phyloP scores from a whole-genome alignment of 805 yeast genomes.

The Torulaspora indica region DNA sequence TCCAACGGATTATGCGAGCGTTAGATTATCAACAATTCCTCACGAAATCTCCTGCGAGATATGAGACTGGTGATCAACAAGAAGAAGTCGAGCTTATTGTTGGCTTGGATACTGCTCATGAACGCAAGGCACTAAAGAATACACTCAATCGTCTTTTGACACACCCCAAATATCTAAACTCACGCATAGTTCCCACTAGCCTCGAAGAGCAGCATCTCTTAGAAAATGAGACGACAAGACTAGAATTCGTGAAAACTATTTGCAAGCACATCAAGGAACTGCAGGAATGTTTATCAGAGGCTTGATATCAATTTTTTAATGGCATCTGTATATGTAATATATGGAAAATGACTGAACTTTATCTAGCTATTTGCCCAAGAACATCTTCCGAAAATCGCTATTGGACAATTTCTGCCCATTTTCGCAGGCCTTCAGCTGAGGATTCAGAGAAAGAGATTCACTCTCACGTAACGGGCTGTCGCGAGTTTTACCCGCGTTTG shows the following conservation, averaged over 20 bases:
- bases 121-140: constrained; percentile 54
- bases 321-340: too few species aligned
- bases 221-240: constrained; percentile 44
- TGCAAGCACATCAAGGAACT: constrained; percentile 50
- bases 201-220: constrained; percentile 58
- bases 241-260: constrained; percentile 43
- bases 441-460: neutral
- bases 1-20: constrained; percentile 53
- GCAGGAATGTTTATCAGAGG: constrained; percentile 39
- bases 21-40: constrained; percentile 51
- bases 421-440: neutral
- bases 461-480: neutral
- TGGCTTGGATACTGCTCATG: constrained; percentile 57
- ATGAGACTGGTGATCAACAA: constrained; percentile 17
- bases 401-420: constrained; percentile 29
- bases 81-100: constrained; percentile 40
- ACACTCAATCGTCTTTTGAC: constrained; percentile 69
- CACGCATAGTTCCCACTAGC: constrained; percentile 60
- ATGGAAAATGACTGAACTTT: neutral
- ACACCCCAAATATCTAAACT: constrained; percentile 78
- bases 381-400: constrained; percentile 39
- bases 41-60: constrained; percentile 19
- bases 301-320: too few species aligned
- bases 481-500: neutral
- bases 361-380: constrained; percentile 25